Conservation (phyloP, 495 filamentous ascomycete genomes). For the Astrothelium subdiscretum region DNA sequence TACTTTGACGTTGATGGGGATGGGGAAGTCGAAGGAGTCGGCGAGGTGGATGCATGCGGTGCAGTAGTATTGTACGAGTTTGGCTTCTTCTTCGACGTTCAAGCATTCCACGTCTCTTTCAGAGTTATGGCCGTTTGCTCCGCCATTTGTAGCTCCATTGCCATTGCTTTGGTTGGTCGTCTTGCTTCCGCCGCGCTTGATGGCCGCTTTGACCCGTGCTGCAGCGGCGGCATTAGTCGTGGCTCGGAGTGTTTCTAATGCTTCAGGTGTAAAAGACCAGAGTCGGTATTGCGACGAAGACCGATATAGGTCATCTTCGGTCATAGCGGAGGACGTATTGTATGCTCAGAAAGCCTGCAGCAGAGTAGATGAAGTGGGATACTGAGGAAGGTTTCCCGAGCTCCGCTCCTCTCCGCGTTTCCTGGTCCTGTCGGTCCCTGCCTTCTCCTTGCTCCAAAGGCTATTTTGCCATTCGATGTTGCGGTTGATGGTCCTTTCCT, state of each 20-base stretch:
- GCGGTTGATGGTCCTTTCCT: too few relatives aligned
- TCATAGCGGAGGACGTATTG: slow-evolving; percentile 30
- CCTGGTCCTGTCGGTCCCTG: too few relatives aligned
- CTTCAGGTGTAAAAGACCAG: slow-evolving; percentile 81
- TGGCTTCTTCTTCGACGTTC: slow-evolving; percentile 68
- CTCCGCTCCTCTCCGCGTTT: background rate
- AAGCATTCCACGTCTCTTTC: slow-evolving; percentile 57
- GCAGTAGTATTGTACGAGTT: slow-evolving; percentile 70
- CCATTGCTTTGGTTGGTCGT: slow-evolving; percentile 9
- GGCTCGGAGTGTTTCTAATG: slow-evolving; percentile 55
- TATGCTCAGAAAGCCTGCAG: background rate
- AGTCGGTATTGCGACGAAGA: slow-evolving; percentile 77
- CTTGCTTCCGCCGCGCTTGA: slow-evolving; percentile 35
- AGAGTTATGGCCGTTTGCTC: background rate
- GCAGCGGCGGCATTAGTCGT: slow-evolving; percentile 66
- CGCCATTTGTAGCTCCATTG: slow-evolving; percentile 11
- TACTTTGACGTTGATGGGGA: slow-evolving; percentile 69
- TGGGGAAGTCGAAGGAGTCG: slow-evolving; percentile 64
- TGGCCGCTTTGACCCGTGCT: slow-evolving; percentile 54
- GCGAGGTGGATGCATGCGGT: slow-evolving; percentile 62
- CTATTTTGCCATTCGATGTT: too few relatives aligned
- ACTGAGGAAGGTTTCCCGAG: background rate
- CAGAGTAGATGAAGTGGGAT: background rate
- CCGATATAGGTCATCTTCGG: slow-evolving; percentile 87
- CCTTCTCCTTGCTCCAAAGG: too few relatives aligned